A percentile compares a stretch with the other conserved stretches of the same genome.
Evolutionary conservation across 2,329 filamentous ascomycete species (phyloP).

Genomic region (Macrophomina phaseolina): DNA sequence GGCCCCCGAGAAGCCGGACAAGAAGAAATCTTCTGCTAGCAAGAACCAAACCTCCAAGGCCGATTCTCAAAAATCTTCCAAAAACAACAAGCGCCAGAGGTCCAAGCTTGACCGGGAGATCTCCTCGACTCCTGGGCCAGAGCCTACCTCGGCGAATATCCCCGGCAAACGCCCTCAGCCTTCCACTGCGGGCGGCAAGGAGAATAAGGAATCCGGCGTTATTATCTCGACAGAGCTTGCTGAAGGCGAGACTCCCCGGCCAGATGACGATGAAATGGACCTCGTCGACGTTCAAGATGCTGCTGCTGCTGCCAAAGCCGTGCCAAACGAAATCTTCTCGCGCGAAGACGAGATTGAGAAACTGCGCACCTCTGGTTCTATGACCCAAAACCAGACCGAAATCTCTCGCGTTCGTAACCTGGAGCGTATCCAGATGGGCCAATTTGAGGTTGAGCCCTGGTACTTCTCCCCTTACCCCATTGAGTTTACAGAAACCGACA

Average conservation of each 20-base stretch:
- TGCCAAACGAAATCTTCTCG: conserved; percentile 64
- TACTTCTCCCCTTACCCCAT: conserved; percentile 98
- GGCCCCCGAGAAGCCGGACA: conserved; percentile 85
- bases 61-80: conserved; percentile 52
- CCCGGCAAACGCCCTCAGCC: conserved; percentile 53
- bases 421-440: conserved; percentile 91
- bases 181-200: conserved; percentile 65
- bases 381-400: conserved; percentile 98
- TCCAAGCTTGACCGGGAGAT: conserved; percentile 58
- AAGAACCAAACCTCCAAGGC: conserved; percentile 39
- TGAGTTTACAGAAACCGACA: conserved; percentile 82
- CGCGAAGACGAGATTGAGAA: conserved; percentile 96
- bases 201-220: conserved; percentile 60
- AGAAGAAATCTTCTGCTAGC: conserved; percentile 70
- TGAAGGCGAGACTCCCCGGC: conserved; percentile 54
- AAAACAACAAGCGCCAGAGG: conserved; percentile 54
- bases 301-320: conserved; percentile 59
- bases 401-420: conserved; percentile 96
- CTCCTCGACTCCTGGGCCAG: conserved; percentile 63
- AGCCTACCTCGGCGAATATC: conserved; percentile 58
- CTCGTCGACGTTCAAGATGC: conserved; percentile 59
- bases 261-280: conserved; percentile 59
- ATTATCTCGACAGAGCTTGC: conserved; percentile 53
- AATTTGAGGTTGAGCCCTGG: conserved; percentile 92
- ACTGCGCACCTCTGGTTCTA: conserved; percentile 88